phyloP scores from a whole-genome alignment of 176 grass and related monocot species.

The Ensete ventricosum region DNA sequence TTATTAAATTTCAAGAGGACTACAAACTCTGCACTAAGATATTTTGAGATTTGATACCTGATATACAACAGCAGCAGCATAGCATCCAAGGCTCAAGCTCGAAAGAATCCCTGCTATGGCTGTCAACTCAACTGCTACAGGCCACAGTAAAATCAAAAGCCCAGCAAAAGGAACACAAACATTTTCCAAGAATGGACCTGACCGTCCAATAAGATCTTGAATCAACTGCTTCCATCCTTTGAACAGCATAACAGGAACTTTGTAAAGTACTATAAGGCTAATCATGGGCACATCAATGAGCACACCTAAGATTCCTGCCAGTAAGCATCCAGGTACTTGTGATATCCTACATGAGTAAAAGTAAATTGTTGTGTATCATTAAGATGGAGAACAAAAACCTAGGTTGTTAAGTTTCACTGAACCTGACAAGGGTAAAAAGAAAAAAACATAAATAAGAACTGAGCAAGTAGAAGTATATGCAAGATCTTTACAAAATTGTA shows the following conservation, averaged over 20 bases:
- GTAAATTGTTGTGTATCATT: background rate
- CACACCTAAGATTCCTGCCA: conserved; percentile 15
- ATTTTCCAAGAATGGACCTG: conserved; percentile 26
- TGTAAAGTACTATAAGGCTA: conserved; percentile 24
- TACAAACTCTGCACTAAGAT: background rate
- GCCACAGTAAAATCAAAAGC: conserved; percentile 21
- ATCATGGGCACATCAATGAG: conserved; percentile 18
- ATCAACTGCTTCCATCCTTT: conserved; percentile 24
- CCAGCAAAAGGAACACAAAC: conserved; percentile 22
- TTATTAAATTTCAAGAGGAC: background rate
- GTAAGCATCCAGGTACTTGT: conserved; percentile 17
- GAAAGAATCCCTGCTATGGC: conserved; percentile 17
- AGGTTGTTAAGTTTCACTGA: background rate
- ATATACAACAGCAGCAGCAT: conserved; percentile 22
- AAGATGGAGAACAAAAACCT: background rate
- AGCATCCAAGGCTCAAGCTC: conserved; percentile 18
- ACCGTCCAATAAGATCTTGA: conserved; percentile 18
- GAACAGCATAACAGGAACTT: conserved; percentile 16
- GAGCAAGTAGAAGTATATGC: too few species aligned
- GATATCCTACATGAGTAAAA: background rate
- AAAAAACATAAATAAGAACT: background rate
- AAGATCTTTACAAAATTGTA: too few species aligned
- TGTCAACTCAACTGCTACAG: conserved; percentile 15
- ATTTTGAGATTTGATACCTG: conserved; percentile 2
- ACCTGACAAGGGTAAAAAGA: background rate